phyloP scores from a whole-genome alignment of 2,329 filamentous ascomycete genomes.

The Epicoccum sorghinum region DNA sequence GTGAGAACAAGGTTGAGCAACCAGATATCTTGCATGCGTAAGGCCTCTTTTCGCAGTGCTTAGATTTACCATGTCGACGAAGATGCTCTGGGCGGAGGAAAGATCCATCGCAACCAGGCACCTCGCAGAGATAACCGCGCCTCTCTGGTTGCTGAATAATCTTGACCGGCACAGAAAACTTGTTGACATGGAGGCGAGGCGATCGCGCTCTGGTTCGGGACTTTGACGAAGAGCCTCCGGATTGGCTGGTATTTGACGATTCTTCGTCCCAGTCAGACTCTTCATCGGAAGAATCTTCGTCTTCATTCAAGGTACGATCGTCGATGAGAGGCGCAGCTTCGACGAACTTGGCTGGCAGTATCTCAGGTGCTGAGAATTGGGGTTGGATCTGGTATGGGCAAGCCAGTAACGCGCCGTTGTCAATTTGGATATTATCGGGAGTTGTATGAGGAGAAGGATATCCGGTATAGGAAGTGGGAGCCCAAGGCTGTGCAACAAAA shows the following conservation, averaged over 20 bases:
- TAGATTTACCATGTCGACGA: slow-evolving; percentile 29
- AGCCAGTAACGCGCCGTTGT: neutral
- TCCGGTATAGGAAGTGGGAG: neutral
- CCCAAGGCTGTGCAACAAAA: slow-evolving; percentile 12
- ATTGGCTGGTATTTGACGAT: slow-evolving; percentile 1
- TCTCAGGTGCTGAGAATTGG: neutral
- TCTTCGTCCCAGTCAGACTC: slow-evolving; percentile 8
- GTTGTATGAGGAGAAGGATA: neutral
- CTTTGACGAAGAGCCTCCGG: neutral
- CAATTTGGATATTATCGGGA: neutral
- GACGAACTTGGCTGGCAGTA: neutral
- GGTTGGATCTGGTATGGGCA: neutral
- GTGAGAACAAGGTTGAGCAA: slow-evolving; percentile 22
- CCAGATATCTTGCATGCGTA: slow-evolving; percentile 21
- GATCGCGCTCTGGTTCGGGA: neutral
- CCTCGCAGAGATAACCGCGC: slow-evolving; percentile 19
- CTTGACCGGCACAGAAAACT: slow-evolving; percentile 13
- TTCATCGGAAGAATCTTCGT: neutral
- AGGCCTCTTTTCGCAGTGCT: slow-evolving; percentile 14
- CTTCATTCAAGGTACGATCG: neutral
- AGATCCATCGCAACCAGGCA: slow-evolving; percentile 3
- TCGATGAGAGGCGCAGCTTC: neutral
- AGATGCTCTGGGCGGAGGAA: slow-evolving; percentile 32
- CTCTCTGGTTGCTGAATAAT: slow-evolving; percentile 4
- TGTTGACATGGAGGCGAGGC: slow-evolving; percentile 21